Evolutionary conservation across 345 rosid genomes (phyloP).

Genomic region (Crucihimalaya himalaica): DNA sequence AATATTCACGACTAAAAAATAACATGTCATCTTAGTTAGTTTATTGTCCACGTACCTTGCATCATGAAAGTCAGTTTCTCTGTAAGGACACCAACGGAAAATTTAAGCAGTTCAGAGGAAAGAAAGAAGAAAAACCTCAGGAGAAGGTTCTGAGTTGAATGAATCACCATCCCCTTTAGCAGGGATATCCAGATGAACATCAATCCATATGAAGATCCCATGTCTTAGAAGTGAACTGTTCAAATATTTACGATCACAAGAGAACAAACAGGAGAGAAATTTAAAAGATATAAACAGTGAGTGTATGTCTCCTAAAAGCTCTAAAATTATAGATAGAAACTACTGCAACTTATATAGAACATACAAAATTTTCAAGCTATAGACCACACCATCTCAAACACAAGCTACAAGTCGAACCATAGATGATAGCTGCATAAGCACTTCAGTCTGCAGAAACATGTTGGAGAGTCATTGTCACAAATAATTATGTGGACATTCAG

Average conservation of each 20-base stretch:
- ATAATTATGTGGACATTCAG: not conserved
- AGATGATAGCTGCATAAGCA: slow-evolving; percentile 72
- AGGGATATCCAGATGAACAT: slow-evolving; percentile 71
- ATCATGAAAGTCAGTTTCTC: slow-evolving; percentile 16
- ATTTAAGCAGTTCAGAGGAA: not conserved
- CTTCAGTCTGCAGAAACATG: slow-evolving; percentile 68
- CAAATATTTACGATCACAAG: slow-evolving; percentile 24
- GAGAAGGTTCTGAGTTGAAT: slow-evolving; percentile 28
- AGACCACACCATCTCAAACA: slow-evolving; percentile 87
- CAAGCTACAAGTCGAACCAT: slow-evolving; percentile 84
- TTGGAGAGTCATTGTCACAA: not conserved
- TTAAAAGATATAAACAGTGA: not conserved
- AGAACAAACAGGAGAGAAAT: not conserved
- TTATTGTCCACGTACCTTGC: slow-evolving; percentile 39
- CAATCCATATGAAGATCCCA: slow-evolving; percentile 88
- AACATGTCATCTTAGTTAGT: slow-evolving; percentile 6
- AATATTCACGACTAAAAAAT: not conserved
- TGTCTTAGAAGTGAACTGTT: slow-evolving; percentile 76
- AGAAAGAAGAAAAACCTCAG: slow-evolving; percentile 17
- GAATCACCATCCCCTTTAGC: slow-evolving; percentile 38
- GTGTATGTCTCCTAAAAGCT: not conserved
- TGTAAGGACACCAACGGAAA: not conserved
- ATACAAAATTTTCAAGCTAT: slow-evolving; percentile 75
- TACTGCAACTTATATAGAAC: slow-evolving; percentile 26
- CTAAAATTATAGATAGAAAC: not conserved